Base-by-base conservation (phyloP, 2,329 filamentous ascomycete species). In the Colletotrichum acutatum region DNA sequence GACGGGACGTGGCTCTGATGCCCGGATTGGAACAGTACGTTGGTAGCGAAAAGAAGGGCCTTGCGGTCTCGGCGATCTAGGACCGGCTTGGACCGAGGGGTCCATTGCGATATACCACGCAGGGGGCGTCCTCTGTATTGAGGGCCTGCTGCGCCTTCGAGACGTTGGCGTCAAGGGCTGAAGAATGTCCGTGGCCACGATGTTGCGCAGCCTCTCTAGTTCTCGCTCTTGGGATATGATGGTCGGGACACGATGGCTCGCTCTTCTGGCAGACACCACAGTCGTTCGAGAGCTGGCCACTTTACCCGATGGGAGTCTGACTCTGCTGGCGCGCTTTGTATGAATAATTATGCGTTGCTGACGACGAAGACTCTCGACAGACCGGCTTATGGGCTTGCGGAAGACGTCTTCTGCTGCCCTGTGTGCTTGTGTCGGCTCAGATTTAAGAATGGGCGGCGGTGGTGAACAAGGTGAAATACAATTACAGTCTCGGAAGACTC, bases 261-360 rank as follows among this genome's bases (percentile, higher is more conserved):
- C 7, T 37, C 46, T 64, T 32, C 28, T 59, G 24, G 32, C 26
- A n/a, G 66, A 37, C 7, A 24, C 53, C 12, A n/a, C n/a, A 28
- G 32, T 49, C 12, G 22, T 66, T 4, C 8, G 60, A 8, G 42
- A 24, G 34, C 34, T 22, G 14, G 71, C 42, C 52, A 71, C 26
- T 32, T 54, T 66, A 54, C 66, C 65, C 8, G 69, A 71, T n/a
- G 72, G 78, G 65, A 83, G 79, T 61, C 82, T 82, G 60, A 83
- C 82, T 62, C 78, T 82, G 64, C 80, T 75, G 30, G 79, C 78
- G 66, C 79, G 78, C 70, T 79, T 82, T 16, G 77, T 79, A 63
- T 79, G 79, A 54, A 80, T 78, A 34, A 82, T 79, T 28, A 80
- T 80, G 53, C 80, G 81, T 75, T 85, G 84, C 53, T 78, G 79